Conservation (phyloP, 2,329 filamentous ascomycete species). For the Colletotrichum sojae region DNA sequence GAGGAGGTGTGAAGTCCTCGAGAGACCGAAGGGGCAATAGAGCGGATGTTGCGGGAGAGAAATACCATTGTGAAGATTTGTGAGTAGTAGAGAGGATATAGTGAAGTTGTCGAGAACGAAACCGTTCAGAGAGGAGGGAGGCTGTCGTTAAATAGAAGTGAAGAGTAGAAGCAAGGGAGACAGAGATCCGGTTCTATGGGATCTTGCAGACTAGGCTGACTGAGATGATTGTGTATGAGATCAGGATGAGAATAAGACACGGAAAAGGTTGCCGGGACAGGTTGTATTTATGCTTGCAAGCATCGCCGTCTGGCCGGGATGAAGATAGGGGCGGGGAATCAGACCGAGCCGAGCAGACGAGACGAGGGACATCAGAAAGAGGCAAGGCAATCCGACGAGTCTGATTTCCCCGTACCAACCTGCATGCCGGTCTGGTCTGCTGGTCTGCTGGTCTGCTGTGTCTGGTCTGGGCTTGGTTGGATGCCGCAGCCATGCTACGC, state of each 20-base stretch:
- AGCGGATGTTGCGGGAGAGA: conserved; percentile 48
- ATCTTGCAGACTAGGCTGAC: conserved; percentile 21
- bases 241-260: conserved; percentile 3
- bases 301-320: conserved; percentile 26
- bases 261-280: conserved; percentile 15
- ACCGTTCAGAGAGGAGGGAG: conserved; percentile 23
- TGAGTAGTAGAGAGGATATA: conserved; percentile 13
- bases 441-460: not conserved
- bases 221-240: conserved; percentile 31
- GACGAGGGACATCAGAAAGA: conserved; percentile 21
- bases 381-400: conserved; percentile 36
- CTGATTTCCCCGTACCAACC: conserved; percentile 4
- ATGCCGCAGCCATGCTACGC: not conserved
- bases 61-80: conserved; percentile 49
- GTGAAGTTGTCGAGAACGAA: conserved; percentile 3
- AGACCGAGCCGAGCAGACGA: conserved; percentile 7
- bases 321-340: conserved; percentile 22
- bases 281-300: conserved; percentile 39
- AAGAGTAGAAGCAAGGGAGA: not conserved
- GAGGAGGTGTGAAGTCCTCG: conserved; percentile 47
- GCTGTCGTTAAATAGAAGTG: conserved; percentile 27
- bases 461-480: conserved; percentile 15
- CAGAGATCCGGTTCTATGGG: conserved; percentile 12
- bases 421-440: conserved; percentile 15
- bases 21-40: conserved; percentile 44